Evolutionary conservation across 192 early-diverging fungal species (phyloP).

Genomic region (Pilobolus umbonatus): DNA sequence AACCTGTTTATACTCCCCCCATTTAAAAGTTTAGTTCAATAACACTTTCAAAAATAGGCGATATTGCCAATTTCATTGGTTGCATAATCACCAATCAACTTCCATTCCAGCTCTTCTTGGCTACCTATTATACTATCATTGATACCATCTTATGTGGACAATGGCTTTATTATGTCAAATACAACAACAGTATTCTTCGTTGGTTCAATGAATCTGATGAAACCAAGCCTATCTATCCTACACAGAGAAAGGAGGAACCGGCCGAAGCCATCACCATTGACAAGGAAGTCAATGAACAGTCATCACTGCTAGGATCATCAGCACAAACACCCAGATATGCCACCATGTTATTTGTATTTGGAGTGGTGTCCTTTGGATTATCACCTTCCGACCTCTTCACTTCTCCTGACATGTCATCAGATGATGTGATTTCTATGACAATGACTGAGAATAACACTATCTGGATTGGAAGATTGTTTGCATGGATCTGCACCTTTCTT

Average conservation of each 20-base stretch:
- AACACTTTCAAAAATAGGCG: slow-evolving; percentile 41
- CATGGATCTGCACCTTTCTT: slow-evolving; percentile 59
- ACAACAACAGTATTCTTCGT: slow-evolving; percentile 9
- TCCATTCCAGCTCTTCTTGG: slow-evolving; percentile 52
- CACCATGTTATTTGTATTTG: slow-evolving; percentile 1
- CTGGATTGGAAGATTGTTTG: slow-evolving; percentile 54
- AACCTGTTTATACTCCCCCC: not conserved
- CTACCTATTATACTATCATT: slow-evolving; percentile 27
- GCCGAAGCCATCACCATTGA: not conserved
- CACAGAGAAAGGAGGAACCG: not conserved
- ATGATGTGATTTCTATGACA: not conserved
- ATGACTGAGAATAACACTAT: slow-evolving; percentile 3
- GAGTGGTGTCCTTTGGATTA: slow-evolving; percentile 1
- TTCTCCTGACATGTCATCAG: not conserved
- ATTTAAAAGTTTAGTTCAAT: not conserved
- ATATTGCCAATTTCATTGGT: slow-evolving; percentile 66
- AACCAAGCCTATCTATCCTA: too few species aligned
- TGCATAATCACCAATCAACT: slow-evolving; percentile 64
- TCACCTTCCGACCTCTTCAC: slow-evolving; percentile 5
- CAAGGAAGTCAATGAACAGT: slow-evolving; percentile 7
- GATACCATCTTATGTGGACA: slow-evolving; percentile 24
- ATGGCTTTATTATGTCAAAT: slow-evolving; percentile 30
- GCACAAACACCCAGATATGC: not conserved
- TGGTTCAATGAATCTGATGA: slow-evolving; percentile 11
- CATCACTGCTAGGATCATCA: not conserved